phyloP scores from a whole-genome alignment of 768 basidiomycete species.

The Termitomyces sp. region DNA sequence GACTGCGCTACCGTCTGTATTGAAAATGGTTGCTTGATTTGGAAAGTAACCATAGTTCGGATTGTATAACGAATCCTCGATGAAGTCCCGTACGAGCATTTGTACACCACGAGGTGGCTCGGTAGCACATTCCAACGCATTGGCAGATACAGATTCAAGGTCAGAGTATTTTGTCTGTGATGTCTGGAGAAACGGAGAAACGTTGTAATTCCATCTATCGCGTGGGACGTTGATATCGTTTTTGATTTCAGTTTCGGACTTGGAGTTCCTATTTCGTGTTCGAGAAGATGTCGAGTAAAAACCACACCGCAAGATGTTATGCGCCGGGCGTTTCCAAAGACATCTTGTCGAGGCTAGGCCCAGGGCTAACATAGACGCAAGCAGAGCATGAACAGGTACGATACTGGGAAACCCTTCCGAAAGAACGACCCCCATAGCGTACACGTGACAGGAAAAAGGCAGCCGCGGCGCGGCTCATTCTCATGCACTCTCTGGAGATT shows the following conservation, averaged over 20 bases:
- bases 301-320: slow-evolving; percentile 12
- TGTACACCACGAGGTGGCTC: slow-evolving; percentile 76
- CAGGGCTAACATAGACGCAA: slow-evolving; percentile 30
- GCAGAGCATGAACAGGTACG: slow-evolving; percentile 13
- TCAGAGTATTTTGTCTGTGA: slow-evolving; percentile 34
- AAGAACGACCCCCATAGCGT: background rate
- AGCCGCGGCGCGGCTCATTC: background rate
- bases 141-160: slow-evolving; percentile 60
- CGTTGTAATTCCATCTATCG: slow-evolving; percentile 81
- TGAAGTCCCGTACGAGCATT: slow-evolving; percentile 94
- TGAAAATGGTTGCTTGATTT: slow-evolving; percentile 87
- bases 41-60: slow-evolving; percentile 97
- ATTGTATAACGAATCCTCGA: slow-evolving; percentile 96
- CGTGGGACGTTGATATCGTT: slow-evolving; percentile 21
- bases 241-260: slow-evolving; percentile 5
- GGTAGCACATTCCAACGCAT: slow-evolving; percentile 49
- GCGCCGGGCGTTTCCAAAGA: slow-evolving; percentile 20
- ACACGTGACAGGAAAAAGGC: slow-evolving; percentile 11
- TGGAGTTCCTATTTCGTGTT: slow-evolving; percentile 9
- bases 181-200: slow-evolving; percentile 49
- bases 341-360: slow-evolving; percentile 26
- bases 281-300: slow-evolving; percentile 17
- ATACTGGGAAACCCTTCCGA: background rate
- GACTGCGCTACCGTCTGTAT: slow-evolving; percentile 51
- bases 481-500: background rate